phyloP scores from a whole-genome alignment of 805 yeast genomes.

The Starmerella bacillaris region DNA sequence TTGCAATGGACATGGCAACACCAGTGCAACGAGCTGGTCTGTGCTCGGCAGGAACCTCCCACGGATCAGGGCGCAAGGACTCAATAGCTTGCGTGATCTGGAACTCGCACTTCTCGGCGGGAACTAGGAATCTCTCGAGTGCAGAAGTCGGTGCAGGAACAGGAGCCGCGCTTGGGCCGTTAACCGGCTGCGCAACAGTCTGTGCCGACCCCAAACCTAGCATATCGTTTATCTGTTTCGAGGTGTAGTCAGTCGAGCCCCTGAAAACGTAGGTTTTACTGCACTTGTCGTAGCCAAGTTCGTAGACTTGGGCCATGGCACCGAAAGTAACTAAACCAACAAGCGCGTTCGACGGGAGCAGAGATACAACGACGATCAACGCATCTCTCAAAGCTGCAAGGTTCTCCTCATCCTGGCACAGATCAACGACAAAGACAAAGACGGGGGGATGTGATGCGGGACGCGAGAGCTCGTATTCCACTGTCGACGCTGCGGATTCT shows the following conservation, averaged over 20 bases:
- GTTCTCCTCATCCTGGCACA: slow-evolving; percentile 80
- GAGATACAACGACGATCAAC: slow-evolving; percentile 50
- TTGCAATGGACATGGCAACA: slow-evolving; percentile 72
- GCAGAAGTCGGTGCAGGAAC: slow-evolving; percentile 25
- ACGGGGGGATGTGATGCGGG: slow-evolving; percentile 75
- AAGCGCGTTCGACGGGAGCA: slow-evolving; percentile 77
- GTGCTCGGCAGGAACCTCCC: slow-evolving; percentile 64
- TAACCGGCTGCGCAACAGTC: slow-evolving; percentile 4
- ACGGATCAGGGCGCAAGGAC: slow-evolving; percentile 58
- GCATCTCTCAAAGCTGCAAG: slow-evolving; percentile 68
- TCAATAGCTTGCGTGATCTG: slow-evolving; percentile 66
- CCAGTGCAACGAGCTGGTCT: slow-evolving; percentile 89
- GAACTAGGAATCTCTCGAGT: slow-evolving; percentile 48
- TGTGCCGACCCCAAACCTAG: slow-evolving; percentile 28
- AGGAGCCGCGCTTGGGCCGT: slow-evolving; percentile 22
- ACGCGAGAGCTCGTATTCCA: slow-evolving; percentile 68
- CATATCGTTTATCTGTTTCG: slow-evolving; percentile 40
- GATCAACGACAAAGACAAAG: slow-evolving; percentile 68
- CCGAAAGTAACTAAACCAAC: slow-evolving; percentile 81
- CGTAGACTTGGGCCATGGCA: slow-evolving; percentile 80
- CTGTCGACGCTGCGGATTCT: slow-evolving; percentile 47
- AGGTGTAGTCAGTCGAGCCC: slow-evolving; percentile 66
- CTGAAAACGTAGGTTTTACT: slow-evolving; percentile 67
- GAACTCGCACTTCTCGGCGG: slow-evolving; percentile 63
- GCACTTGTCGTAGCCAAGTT: slow-evolving; percentile 49